Base-by-base conservation (phyloP, 441 rosid species). In the Theobroma grandiflorum region DNA sequence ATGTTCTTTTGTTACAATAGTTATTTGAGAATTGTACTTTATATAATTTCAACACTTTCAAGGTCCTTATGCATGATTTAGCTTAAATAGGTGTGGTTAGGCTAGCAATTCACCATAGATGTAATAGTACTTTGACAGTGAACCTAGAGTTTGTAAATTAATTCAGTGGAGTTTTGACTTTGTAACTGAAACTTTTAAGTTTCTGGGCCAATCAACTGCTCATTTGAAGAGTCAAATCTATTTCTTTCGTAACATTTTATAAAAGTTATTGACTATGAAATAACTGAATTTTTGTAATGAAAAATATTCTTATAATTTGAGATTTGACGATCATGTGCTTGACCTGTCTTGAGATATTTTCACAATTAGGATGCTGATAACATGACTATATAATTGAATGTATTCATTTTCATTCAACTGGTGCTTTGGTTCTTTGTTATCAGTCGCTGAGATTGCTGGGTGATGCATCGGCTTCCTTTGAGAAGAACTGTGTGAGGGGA, bases 391-490 rank as follows among this genome's bases (percentile, higher is more conserved):
- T 59, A 43, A 22, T 52, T 49, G 64, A 52, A n/a, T 59, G 15
- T 55, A 22, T 52, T 55, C 35, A 8, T 70, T 79, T 76, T 26
- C 66, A 58, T 72, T 78, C 12, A 78, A 42, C 63, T 64, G 59
- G 10, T 47, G 3, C 2, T 40, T 82, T 82, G 40, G 65, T 43
- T 72, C 75, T 69, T 85, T 68, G 62, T 64, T 79, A 58, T 53
- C 84, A 93, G 99, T 96, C 98, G 1, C 75, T 93, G 26, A 89
- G 98, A 86, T 85, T 96, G 81, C 85, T 96, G 76, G 96, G 97
- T 63, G 98, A 95, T 86, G 98, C 97, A 76, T 95, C 98, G 84
- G 89, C 92, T 78, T 96, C 98, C 76, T 96, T 95, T 77, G 96
- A 91, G 85, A 96, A 93, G 89, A 96, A 96, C 84, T 96, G 99